These are phyloP conservation scores for Takakia lepidozioides DNA, from an alignment of 225 moss, liverwort and hornwort species.

Conservation along the genomic window DNA sequence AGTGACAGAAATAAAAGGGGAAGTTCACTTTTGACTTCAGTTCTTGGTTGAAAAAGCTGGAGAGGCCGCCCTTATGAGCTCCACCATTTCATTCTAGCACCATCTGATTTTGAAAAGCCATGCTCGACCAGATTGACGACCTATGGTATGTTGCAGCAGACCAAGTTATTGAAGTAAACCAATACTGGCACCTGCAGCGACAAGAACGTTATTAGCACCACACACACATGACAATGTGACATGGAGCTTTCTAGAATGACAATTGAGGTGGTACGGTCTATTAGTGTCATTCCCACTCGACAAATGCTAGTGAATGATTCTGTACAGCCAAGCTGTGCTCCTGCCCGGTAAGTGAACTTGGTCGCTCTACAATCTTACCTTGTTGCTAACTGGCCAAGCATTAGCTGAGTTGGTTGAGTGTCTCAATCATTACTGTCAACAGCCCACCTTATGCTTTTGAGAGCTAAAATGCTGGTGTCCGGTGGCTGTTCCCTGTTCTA, in stretches of 20 bases:
- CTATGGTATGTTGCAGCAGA: slow-evolving; percentile 18
- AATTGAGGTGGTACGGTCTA: not conserved
- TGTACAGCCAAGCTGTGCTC: no score
- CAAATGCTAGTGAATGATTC: no score
- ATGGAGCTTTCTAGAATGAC: not conserved
- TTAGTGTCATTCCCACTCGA: no score
- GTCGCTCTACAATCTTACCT: no score
- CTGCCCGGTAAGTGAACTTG: no score
- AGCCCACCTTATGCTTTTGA: no score
- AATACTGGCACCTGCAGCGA: slow-evolving; percentile 17
- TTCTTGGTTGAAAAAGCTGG: slow-evolving; percentile 21
- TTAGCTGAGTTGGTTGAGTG: no score
- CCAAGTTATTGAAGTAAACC: slow-evolving; percentile 17
- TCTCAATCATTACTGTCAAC: no score
- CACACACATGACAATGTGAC: not conserved
- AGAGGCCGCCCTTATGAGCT: slow-evolving; percentile 11
- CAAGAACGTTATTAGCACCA: not conserved
- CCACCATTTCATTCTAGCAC: slow-evolving; percentile 13
- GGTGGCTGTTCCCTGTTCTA: no score
- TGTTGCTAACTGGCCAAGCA: no score
- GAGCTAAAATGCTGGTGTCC: no score
- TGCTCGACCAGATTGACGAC: slow-evolving; percentile 14
- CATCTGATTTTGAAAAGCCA: slow-evolving; percentile 12
- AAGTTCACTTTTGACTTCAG: slow-evolving; percentile 15
- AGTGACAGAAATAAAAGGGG: slow-evolving; percentile 16